Percentiles rank a stretch among this genome's conserved stretches.
These are phyloP conservation scores for Skeletonema costatum DNA, from an alignment of 108 stramenopile genomes.

Conservation along the genomic window DNA sequence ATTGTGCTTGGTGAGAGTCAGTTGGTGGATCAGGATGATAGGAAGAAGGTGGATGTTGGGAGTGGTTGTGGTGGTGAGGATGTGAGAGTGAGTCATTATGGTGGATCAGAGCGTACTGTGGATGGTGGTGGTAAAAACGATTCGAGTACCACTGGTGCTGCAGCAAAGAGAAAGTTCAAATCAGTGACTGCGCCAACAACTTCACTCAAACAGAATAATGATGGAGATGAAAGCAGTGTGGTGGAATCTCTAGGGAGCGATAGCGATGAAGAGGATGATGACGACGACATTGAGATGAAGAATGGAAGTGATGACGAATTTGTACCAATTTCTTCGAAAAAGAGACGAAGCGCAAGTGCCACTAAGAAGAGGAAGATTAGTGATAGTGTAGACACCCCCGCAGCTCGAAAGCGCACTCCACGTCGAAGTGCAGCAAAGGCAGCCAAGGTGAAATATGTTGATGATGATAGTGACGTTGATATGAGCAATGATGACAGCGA, in stretches of 20 bases:
- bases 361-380: conserved; percentile 9
- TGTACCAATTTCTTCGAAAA: conserved; percentile 44
- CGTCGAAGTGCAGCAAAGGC: conserved; percentile 31
- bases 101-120: conserved; percentile 72
- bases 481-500: conserved; percentile 11
- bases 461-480: conserved; percentile 41
- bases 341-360: conserved; percentile 12
- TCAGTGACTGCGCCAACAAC: not conserved
- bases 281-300: conserved; percentile 10
- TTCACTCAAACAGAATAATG: not conserved
- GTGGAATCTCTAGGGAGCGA: conserved; percentile 12
- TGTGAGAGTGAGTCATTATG: conserved; percentile 48
- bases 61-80: not conserved
- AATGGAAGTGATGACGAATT: conserved; percentile 45
- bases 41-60: not conserved
- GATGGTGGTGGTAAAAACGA: conserved; percentile 57
- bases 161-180: conserved; percentile 9
- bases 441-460: conserved; percentile 40
- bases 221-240: conserved; percentile 12
- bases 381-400: conserved; percentile 18
- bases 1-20: conserved; percentile 68
- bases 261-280: conserved; percentile 4
- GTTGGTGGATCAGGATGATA: conserved; percentile 26
- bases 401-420: conserved; percentile 25
- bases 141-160: not conserved